These are phyloP conservation scores for Talaromyces proteolyticus DNA, from an alignment of 495 filamentous ascomycete genomes.

Conservation along the genomic window DNA sequence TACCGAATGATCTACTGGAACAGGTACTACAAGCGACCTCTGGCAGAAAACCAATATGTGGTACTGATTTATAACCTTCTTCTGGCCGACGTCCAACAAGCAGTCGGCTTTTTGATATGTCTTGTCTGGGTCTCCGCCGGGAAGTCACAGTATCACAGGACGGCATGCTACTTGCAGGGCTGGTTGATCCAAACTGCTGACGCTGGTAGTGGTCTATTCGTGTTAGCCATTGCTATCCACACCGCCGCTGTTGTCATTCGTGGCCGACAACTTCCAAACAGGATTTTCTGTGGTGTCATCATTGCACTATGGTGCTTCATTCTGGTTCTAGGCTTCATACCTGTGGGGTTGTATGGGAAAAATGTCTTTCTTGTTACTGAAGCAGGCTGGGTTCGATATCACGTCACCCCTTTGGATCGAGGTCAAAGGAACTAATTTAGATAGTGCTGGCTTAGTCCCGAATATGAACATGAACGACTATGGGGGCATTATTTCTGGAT, in stretches of 20 bases:
- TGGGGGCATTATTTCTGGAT: conserved; percentile 78
- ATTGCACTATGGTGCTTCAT: conserved; percentile 51
- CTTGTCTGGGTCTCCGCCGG: conserved; percentile 49
- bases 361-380: conserved; percentile 51
- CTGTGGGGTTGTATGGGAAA: conserved; percentile 42
- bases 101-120: conserved; percentile 58
- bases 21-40: conserved; percentile 31
- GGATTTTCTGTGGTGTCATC: conserved; percentile 42
- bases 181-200: conserved; percentile 70
- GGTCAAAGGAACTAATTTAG: neutral
- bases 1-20: conserved; percentile 52
- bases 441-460: conserved; percentile 47
- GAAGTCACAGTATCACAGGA: conserved; percentile 45
- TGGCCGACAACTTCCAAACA: conserved; percentile 48
- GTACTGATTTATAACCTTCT: conserved; percentile 69
- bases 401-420: neutral
- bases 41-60: conserved; percentile 61
- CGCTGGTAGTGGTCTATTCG: conserved; percentile 61
- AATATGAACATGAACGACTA: conserved; percentile 56
- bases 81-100: conserved; percentile 67
- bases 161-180: conserved; percentile 62
- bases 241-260: conserved; percentile 56
- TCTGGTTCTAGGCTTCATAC: conserved; percentile 48
- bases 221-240: conserved; percentile 60
- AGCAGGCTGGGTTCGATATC: conserved; percentile 23